phyloP scores from a whole-genome alignment of 202 grass and related monocot species.

The Eragrostis tef region DNA sequence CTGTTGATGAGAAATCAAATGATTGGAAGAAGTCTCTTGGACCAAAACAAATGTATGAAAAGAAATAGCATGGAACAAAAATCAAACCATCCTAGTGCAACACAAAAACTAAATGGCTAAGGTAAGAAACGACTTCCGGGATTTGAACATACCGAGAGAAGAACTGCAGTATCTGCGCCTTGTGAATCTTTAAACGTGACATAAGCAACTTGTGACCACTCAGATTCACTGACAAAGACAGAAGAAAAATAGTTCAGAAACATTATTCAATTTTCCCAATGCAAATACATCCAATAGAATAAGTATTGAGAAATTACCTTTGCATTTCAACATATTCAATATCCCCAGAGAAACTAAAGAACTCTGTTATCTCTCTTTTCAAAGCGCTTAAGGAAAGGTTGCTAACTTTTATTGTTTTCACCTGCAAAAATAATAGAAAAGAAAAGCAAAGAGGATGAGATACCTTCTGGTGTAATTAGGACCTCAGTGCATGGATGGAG shows the following conservation, averaged over 20 bases:
- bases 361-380: slow-evolving; percentile 89
- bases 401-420: slow-evolving; percentile 81
- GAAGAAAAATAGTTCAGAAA: slow-evolving; percentile 42
- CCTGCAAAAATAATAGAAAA: slow-evolving; percentile 49
- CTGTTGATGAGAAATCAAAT: slow-evolving; percentile 51
- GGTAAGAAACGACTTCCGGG: slow-evolving; percentile 33
- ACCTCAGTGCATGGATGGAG: slow-evolving; percentile 2
- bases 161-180: slow-evolving; percentile 88
- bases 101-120: slow-evolving; percentile 16
- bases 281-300: neutral
- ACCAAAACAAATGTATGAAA: slow-evolving; percentile 2
- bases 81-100: slow-evolving; percentile 4
- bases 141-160: slow-evolving; percentile 79
- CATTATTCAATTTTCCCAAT: slow-evolving; percentile 15
- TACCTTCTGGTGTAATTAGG: neutral
- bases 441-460: slow-evolving; percentile 14
- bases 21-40: slow-evolving; percentile 25
- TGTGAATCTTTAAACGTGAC: slow-evolving; percentile 90
- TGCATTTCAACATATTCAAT: slow-evolving; percentile 97
- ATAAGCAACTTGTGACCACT: slow-evolving; percentile 86
- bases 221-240: slow-evolving; percentile 73
- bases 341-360: slow-evolving; percentile 96
- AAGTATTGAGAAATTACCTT: slow-evolving; percentile 59
- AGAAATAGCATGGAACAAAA: slow-evolving; percentile 16
- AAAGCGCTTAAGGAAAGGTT: slow-evolving; percentile 83